Base-by-base conservation (phyloP, 768 basidiomycete genomes). In the Pleurotus pulmonarius region DNA sequence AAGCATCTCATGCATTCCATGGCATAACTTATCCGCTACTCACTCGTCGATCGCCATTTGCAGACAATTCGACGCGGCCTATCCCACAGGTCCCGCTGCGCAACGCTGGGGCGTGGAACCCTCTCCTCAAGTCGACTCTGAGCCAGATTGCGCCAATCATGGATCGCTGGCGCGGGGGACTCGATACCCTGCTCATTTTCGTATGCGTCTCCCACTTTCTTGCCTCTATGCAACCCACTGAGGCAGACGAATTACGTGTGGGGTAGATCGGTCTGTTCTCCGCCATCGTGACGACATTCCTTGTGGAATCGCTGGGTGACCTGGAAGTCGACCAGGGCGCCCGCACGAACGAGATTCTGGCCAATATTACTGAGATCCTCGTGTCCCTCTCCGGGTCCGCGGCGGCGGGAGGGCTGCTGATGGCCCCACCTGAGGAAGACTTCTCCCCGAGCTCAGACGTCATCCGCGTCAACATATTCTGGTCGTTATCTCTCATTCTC, bases 261-360 rank as follows among this genome's bases (percentile, higher is more conserved):
- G 2, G 11, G 26, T 37, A 62, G 63, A 52, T 64, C 49, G 61
- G 58, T n/a, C 49, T 64, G 5, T 64, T 64, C 48, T 59, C 63
- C 18, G 57, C 63, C 2, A 58, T 64, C 16, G 61, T 64, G 3
- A 59, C 63, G 4, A 47, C 63, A 0, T 64, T 64, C 49, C 49
- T 62, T 5, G 63, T 62, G 0, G 58, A 64, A n/a, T 58, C 63
- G 1, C 39, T 61, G 29, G 40, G 38, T 18, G 37, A 49, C 4
- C 55, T 64, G 3, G n/a, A 48, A 11, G 55, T 54, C 24, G 80
- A 65, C 60, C 78, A 77, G 37, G 86, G 88, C 25, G 89, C 86
- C 0, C 78, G 71, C 49, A 90, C 76, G 58, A 54, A 54, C 18
- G 52, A 54, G 15, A 37, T 54, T 5, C 52, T 54, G 0, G 3